Percentiles rank a stretch among this genome's conserved stretches.
Conservation (phyloP, 2,329 filamentous ascomycete species). For the Paradendryphiella salina region DNA sequence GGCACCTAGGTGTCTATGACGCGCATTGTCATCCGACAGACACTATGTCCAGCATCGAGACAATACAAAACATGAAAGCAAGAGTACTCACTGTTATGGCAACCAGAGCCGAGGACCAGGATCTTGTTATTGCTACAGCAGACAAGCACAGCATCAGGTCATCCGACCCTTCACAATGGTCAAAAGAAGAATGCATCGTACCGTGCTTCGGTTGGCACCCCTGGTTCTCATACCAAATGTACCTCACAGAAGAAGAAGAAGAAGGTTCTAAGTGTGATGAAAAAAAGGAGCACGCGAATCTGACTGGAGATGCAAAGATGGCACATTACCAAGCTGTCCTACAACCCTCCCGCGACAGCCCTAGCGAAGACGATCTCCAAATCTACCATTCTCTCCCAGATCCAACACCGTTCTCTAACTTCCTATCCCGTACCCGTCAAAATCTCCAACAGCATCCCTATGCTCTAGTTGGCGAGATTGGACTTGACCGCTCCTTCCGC, state of each 20-base stretch:
- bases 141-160: constrained; percentile 56
- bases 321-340: constrained; percentile 71
- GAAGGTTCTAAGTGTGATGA: constrained; percentile 8
- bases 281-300: constrained; percentile 48
- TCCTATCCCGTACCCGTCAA: constrained; percentile 59
- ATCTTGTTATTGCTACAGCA: constrained; percentile 68
- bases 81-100: constrained; percentile 73
- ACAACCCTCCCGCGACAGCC: constrained; percentile 48
- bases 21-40: constrained; percentile 86
- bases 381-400: constrained; percentile 58
- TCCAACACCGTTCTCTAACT: constrained; percentile 62
- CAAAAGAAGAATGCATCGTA: constrained; percentile 55
- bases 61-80: constrained; percentile 67
- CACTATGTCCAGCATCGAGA: constrained; percentile 64
- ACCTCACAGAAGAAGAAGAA: constrained; percentile 35
- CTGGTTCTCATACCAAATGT: constrained; percentile 81
- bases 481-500: constrained; percentile 75
- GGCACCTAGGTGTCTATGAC: constrained; percentile 72
- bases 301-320: constrained; percentile 53
- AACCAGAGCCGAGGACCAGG: constrained; percentile 74
- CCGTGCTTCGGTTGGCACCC: constrained; percentile 87
- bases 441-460: constrained; percentile 62
- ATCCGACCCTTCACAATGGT: constrained; percentile 29
- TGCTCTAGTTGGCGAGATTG: constrained; percentile 76
- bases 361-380: constrained; percentile 46